Evolutionary conservation across 2,329 filamentous ascomycete species (phyloP), one percentile per base, ranked within the genome.

Genomic region (Raffaelea arxii): DNA sequence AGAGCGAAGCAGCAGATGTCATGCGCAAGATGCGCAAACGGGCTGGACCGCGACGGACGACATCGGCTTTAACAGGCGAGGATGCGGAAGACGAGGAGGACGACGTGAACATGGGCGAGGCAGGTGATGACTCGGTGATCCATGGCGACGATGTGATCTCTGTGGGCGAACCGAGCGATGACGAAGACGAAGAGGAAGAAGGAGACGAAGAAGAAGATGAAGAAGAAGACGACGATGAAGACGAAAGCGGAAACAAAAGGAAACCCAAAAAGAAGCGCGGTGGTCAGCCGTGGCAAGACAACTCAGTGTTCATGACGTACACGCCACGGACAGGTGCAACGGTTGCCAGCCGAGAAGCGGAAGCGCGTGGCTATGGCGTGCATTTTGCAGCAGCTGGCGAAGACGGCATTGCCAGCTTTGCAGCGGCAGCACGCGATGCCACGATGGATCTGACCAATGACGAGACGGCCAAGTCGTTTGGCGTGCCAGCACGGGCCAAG

Each of bases 291-390:
- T 95, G 81, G 75, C 80, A 86, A 59, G 90, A 96, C 61, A 77
- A 82, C 0, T 90, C 96, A 39, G 80, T 92, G 56, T 98, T 94
- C 79, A 97, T 98, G 89, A 86, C 87, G 10, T 98, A 98, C 72
- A 86, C 80, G 2, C 92, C 92, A 0, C 82, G 85, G 51, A 81
- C 80, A 37, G 76, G 78, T 56, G 92, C 91, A 62, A 46, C 43
- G 49, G 32, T 49, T 27, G 49, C 41, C 23, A 40, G 30, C 2
- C 52, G 52, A 2, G 73, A 84, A 4, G 86, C 84, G 44, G 91
- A 97, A 66, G 89, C 96, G 61, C 84, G 86, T 46, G 92, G 83
- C 12, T 98, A 98, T 66, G 89, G 90, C 53, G 89, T 98, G 18
- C 87, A 94, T 64, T 86, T 87, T 0, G 88, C 88, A 43, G 80